Evolutionary conservation across 345 rosid genomes (phyloP), one percentile per base, ranked within the genome.

Genomic region (Pugionium cornutum): DNA sequence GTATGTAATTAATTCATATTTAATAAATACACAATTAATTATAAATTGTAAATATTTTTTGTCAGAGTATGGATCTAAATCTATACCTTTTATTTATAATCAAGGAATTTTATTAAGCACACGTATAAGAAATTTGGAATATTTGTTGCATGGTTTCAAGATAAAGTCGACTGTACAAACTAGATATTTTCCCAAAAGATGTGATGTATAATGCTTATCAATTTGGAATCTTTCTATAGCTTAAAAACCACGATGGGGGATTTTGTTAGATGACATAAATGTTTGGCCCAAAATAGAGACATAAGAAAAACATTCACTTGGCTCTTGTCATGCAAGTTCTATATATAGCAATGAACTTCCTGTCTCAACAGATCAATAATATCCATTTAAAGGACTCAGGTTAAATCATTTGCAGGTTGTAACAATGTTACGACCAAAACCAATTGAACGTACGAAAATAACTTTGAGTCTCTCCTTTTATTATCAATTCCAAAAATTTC

Each of bases 351-450:
- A 6, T 27, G 10, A 10, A 6, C 18, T 42, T 53, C 11, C 57
- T 32, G 4, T n/a, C 7, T n/a, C 2, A 40, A 40, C 10, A 40
- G 3, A 40, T 40, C 3, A 8, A 40, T 10, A 39, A 8, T 33
- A 39, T 65, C 44, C 52, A 43, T 2, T 10, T 34, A 0, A 65
- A 62, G 34, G 27, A 11, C 36, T 7, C 9, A 18, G 28, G 37
- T 29, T 29, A 2, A 50, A 39, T 39, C 41, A 48, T 48, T 55
- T 35, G 6, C 10, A 58, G 42, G 33, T 40, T 67, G 42, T 31
- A 5, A 56, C 48, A 32, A 67, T 67, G 72, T 67, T 42, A 25
- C 64, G 72, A 11, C 72, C 72, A 67, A 47, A 36, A 30, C 11
- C 72, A 40, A 57, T 57, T 40, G 72, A 67, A 47, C 25, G 72